These are phyloP conservation scores for Neofusicoccum sp. DNA, from an alignment of 2,329 filamentous ascomycete genomes.

Conservation along the genomic window DNA sequence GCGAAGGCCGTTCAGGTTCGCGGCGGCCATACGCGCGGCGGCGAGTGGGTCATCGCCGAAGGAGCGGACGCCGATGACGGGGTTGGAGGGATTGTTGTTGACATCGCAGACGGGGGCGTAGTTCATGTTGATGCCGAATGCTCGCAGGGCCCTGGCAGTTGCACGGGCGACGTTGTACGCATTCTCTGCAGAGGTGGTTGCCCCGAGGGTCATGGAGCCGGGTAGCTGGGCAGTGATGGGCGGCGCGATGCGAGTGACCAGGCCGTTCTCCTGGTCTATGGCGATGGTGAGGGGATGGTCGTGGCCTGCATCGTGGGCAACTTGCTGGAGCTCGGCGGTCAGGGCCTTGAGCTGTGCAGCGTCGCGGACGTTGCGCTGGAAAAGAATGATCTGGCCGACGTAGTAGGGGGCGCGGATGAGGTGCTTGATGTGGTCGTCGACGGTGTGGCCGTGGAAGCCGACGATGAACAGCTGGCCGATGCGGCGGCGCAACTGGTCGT, in stretches of 20 bases:
- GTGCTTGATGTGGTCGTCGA: slow-evolving; percentile 13
- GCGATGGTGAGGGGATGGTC: slow-evolving; percentile 5
- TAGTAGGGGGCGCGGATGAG: slow-evolving; percentile 12
- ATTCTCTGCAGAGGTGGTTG: neutral
- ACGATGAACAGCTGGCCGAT: slow-evolving; percentile 14
- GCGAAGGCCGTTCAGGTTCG: neutral
- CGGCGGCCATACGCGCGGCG: neutral
- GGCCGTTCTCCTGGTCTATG: slow-evolving; percentile 17
- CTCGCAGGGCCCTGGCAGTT: neutral
- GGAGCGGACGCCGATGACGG: slow-evolving; percentile 17
- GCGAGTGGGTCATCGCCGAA: slow-evolving; percentile 7
- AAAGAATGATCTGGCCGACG: slow-evolving; percentile 14
- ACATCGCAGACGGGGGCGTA: slow-evolving; percentile 16
- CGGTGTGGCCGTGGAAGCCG: slow-evolving; percentile 14
- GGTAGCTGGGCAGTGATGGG: slow-evolving; percentile 9
- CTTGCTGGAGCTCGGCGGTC: slow-evolving; percentile 4
- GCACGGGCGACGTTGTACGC: neutral
- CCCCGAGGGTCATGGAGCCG: slow-evolving; percentile 11
- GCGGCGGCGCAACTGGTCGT: slow-evolving; percentile 1
- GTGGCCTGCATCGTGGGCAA: slow-evolving; percentile 10
- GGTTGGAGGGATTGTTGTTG: slow-evolving; percentile 15
- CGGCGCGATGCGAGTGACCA: slow-evolving; percentile 13
- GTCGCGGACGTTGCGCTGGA: slow-evolving; percentile 16
- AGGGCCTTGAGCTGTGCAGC: neutral
- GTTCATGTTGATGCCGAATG: slow-evolving; percentile 16